These are phyloP conservation scores for Debaryomyces hansenii DNA, from an alignment of 805 yeast genomes.

Conservation along the genomic window DNA sequence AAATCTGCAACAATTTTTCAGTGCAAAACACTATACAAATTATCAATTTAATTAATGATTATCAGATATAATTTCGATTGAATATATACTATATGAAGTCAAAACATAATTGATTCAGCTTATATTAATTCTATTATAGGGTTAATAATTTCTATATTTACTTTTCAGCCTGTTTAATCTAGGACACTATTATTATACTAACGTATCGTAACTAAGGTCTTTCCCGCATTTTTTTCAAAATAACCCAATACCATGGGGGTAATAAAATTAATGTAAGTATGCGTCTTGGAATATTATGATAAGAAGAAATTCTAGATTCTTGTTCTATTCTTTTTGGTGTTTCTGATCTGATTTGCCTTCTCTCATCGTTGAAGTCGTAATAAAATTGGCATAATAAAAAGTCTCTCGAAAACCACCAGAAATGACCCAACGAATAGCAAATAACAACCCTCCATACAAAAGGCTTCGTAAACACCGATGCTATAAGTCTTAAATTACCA, in stretches of 20 bases:
- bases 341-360: constrained; percentile 11
- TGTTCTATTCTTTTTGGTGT: constrained; percentile 10
- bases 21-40: too few species aligned
- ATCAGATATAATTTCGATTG: too few species aligned
- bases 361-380: constrained; percentile 15
- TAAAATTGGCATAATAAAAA: constrained; percentile 13
- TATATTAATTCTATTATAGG: too few species aligned
- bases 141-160: too few species aligned
- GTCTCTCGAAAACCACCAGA: constrained; percentile 35
- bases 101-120: too few species aligned
- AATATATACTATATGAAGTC: too few species aligned
- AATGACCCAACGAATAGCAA: constrained; percentile 23
- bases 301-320: constrained; percentile 10
- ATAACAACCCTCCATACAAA: constrained; percentile 14
- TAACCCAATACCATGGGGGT: constrained; percentile 38
- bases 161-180: too few species aligned
- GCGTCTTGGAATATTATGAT: constrained; percentile 4
- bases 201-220: not conserved
- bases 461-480: constrained; percentile 8
- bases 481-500: constrained; percentile 7
- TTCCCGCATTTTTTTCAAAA: constrained; percentile 13
- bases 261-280: constrained; percentile 14
- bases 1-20: too few species aligned
- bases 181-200: too few species aligned
- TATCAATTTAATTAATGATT: too few species aligned